Evolutionary conservation across 805 yeast genomes (phyloP), one percentile per base, ranked within the genome.

Genomic region (Blastobotrys americana): DNA sequence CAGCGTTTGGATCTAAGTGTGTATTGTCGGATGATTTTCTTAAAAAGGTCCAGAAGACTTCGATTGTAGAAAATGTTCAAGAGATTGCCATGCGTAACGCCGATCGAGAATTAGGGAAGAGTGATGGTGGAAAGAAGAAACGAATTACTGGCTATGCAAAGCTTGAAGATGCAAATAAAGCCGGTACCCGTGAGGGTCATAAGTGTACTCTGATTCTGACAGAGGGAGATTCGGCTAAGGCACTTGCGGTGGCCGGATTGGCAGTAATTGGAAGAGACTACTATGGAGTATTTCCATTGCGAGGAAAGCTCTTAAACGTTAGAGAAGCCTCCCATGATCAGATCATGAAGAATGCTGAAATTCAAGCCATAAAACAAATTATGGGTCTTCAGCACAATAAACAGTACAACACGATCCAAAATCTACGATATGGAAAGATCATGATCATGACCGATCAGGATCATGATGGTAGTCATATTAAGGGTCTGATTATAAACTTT

Each of bases 361-460:
- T 93, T 61, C 90, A 87, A 63, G 96, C 97, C 3, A 76, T 93
- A 57, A 93, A 93, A 61, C 88, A 90, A 61, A 93, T 93, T 55
- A 84, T 93, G 70, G 98, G 98, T 17, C 70, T 93, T 45, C 96
- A 89, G 63, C 98, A 93, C 66, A 87, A 84, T 56, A 90, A 87
- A 66, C 72, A 71, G 36, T 93, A 93, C 60, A 80, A 79, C 17
- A 82, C 80, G 52, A 71, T 84, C 13, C 76, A 76, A 46, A 79
- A 82, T 3, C 70, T 93, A 50, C 78, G 98, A 62, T 93, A 93
- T 60, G 98, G 98, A 31, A 96, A 88, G 62, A 76, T 93, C 42
- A 93, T 93, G 97, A 88, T 93, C 61, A 93, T 93, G 97, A 88
- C 98, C 4, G 98, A 93, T 83, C 98, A 93, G 68, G 98, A 93